Evolutionary conservation across 1,284 basidiomycete genomes (phyloP).

Genomic region (Cutaneotrichosporon dermatis): DNA sequence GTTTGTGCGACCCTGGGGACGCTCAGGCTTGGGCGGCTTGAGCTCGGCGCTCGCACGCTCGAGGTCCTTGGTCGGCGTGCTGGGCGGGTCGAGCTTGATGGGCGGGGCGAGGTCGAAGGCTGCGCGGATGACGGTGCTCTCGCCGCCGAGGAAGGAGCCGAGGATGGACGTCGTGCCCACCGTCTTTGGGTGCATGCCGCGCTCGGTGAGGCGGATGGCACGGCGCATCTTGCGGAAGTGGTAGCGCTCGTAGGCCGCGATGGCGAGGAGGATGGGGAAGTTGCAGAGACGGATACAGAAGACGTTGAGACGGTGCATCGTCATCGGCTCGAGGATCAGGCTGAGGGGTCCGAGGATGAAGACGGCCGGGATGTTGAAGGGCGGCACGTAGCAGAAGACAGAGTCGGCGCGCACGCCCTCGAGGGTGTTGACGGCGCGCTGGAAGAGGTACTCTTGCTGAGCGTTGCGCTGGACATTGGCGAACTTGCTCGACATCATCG

Average conservation of each 20-base stretch:
- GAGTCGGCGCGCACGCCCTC: conserved; percentile 86
- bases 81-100: conserved; percentile 13
- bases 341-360: conserved; percentile 69
- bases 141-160: conserved; percentile 35
- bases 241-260: conserved; percentile 73
- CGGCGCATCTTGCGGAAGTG: conserved; percentile 23
- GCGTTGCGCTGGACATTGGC: conserved; percentile 77
- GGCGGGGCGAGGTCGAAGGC: conserved; percentile 43
- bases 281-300: conserved; percentile 76
- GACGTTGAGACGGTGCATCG: conserved; percentile 73
- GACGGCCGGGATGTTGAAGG: conserved; percentile 59
- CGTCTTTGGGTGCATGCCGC: conserved; percentile 22
- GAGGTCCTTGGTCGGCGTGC: conserved; percentile 4
- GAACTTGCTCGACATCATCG: conserved; percentile 79
- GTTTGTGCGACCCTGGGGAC: not conserved
- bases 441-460: conserved; percentile 79
- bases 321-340: conserved; percentile 43
- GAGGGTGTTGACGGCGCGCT: conserved; percentile 77
- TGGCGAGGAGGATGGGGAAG: conserved; percentile 71
- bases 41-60: not conserved
- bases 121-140: conserved; percentile 38
- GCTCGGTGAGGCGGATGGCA: conserved; percentile 22
- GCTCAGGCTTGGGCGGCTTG: not conserved
- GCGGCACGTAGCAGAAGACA: conserved; percentile 83
- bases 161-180: not conserved